A percentile compares a stretch with the other conserved stretches of the same genome.
phyloP scores from a whole-genome alignment of 106 monocot genomes.

The Xerophyta viscosa region DNA sequence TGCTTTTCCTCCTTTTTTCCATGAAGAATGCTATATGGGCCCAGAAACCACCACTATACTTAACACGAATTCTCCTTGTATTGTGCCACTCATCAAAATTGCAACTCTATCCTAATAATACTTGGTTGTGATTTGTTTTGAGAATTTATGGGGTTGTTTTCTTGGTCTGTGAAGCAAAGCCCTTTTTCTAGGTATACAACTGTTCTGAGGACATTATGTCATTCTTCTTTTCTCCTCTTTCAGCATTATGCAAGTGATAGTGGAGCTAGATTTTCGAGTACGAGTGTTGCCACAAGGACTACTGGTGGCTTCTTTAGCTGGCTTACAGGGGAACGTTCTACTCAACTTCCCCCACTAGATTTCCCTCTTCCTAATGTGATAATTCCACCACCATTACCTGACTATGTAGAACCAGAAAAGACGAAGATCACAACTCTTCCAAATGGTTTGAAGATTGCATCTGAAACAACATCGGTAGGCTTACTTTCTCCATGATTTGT shows the following conservation, averaged over 20 bases:
- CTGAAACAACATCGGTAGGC: constrained; percentile 60
- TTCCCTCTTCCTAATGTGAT: constrained; percentile 51
- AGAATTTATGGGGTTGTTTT: too few species aligned
- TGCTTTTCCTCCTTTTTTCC: too few species aligned
- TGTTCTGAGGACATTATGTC: too few species aligned
- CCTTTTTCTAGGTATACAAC: not conserved
- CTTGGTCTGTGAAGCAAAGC: not conserved
- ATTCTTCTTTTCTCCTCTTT: not conserved
- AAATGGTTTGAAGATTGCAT: constrained; percentile 69
- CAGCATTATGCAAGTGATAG: constrained; percentile 27
- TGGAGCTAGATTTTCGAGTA: constrained; percentile 52
- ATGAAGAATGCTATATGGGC: too few species aligned
- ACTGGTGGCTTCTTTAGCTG: constrained; percentile 61
- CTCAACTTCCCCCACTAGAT: constrained; percentile 39
- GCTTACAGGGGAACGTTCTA: constrained; percentile 44
- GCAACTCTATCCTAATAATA: too few species aligned
- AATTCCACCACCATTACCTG: constrained; percentile 51
- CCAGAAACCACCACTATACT: too few species aligned
- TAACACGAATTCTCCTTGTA: too few species aligned
- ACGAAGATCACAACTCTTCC: constrained; percentile 63
- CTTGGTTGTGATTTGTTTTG: too few species aligned
- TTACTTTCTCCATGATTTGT: constrained; percentile 3
- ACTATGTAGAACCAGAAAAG: constrained; percentile 52
- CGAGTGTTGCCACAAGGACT: constrained; percentile 53
- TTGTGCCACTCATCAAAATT: too few species aligned